Conservation (phyloP, 768 basidiomycete species). For the Amanita polypyramis region DNA sequence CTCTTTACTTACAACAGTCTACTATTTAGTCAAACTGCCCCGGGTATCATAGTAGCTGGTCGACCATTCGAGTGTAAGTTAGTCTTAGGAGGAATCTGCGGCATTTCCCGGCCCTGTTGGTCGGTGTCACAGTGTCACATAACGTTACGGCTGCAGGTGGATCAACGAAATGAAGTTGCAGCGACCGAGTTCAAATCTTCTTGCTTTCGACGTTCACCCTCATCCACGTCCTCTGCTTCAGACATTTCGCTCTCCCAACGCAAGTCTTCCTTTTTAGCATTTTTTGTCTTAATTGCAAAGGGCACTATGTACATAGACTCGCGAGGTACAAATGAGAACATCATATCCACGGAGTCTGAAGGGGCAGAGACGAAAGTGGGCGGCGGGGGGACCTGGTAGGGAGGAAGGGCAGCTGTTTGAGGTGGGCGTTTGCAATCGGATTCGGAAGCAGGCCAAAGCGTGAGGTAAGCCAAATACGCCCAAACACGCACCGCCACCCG, state of each 20-base stretch:
- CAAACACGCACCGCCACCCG: slow-evolving; percentile 11
- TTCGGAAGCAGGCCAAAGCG: slow-evolving; percentile 5
- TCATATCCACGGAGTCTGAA: neutral
- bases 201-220: slow-evolving; percentile 7
- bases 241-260: neutral
- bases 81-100: too few species aligned
- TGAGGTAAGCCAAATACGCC: neutral
- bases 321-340: neutral
- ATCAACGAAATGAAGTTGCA: neutral
- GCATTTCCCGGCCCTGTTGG: too few species aligned
- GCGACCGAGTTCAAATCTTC: neutral
- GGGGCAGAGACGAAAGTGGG: neutral
- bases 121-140: neutral
- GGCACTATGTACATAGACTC: neutral
- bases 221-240: neutral
- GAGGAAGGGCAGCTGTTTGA: slow-evolving; percentile 2
- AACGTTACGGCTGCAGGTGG: neutral
- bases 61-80: too few species aligned
- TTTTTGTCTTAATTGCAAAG: neutral
- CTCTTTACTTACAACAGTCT: too few species aligned
- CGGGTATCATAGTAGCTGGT: too few species aligned
- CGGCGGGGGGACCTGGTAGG: neutral
- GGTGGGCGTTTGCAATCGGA: slow-evolving; percentile 2
- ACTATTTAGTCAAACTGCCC: too few species aligned
- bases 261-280: neutral